A percentile compares a stretch with the other conserved stretches of the same genome.
Evolutionary conservation across 1,139 yeast species (phyloP).

Genomic region (Candida neerlandica): DNA sequence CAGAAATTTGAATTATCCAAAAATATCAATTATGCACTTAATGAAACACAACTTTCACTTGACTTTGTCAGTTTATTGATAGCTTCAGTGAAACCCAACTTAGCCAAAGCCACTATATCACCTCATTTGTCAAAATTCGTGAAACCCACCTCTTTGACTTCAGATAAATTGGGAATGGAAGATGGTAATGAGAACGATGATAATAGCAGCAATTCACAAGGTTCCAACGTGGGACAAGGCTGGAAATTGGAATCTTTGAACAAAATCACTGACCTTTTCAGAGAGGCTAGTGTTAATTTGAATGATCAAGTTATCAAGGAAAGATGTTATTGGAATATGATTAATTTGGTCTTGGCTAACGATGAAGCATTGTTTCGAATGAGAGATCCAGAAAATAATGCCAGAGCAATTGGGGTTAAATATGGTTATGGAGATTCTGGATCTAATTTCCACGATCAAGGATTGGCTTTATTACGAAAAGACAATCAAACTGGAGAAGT

Average conservation of each 20-base stretch:
- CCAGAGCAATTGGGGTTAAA: constrained; percentile 67
- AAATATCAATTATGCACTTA: constrained; percentile 68
- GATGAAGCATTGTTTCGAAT: constrained; percentile 76
- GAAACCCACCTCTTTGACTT: constrained; percentile 77
- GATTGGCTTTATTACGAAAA: constrained; percentile 66
- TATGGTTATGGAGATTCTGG: constrained; percentile 95
- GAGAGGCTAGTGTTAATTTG: constrained; percentile 53
- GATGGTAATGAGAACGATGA: constrained; percentile 21
- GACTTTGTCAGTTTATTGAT: constrained; percentile 85
- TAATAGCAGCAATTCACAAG: constrained; percentile 24
- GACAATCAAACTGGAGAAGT: constrained; percentile 37
- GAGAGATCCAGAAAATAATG: constrained; percentile 52
- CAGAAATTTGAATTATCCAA: constrained; percentile 59
- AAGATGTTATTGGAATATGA: constrained; percentile 70
- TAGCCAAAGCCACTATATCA: constrained; percentile 86
- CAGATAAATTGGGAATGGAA: constrained; percentile 53
- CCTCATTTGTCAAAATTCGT: constrained; percentile 79
- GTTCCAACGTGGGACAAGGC: constrained; percentile 65
- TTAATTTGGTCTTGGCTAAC: constrained; percentile 51
- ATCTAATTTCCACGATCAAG: constrained; percentile 70
- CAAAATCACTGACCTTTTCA: constrained; percentile 55
- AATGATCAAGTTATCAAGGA: constrained; percentile 62
- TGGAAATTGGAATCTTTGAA: constrained; percentile 80
- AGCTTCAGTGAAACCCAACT: constrained; percentile 81
- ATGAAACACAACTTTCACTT: constrained; percentile 84